phyloP scores from a whole-genome alignment of 495 filamentous ascomycete genomes.

The Lichenothelia convexa region DNA sequence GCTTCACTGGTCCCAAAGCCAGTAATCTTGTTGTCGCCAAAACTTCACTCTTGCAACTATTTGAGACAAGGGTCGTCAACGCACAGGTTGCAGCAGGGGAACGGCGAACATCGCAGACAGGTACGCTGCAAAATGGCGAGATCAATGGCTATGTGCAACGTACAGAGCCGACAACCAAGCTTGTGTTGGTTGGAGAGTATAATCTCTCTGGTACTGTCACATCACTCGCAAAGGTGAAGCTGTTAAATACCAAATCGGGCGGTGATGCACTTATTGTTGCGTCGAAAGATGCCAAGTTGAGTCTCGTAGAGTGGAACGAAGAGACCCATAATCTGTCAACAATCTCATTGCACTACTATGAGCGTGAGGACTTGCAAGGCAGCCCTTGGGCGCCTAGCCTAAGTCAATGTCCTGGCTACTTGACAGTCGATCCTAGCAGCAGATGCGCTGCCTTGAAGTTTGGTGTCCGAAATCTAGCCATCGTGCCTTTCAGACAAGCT shows the following conservation, averaged over 20 bases:
- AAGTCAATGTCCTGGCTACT: conserved; percentile 49
- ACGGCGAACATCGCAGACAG: conserved; percentile 2
- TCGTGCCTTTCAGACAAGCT: conserved; percentile 73
- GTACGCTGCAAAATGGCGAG: conserved; percentile 7
- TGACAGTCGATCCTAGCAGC: conserved; percentile 79
- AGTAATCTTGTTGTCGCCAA: conserved; percentile 77
- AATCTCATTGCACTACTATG: conserved; percentile 92
- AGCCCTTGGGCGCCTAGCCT: conserved; percentile 59
- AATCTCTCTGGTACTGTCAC: conserved; percentile 65
- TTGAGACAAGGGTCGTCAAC: conserved; percentile 28
- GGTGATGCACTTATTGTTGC: conserved; percentile 71
- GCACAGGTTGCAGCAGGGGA: conserved; percentile 21
- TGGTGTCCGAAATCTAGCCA: conserved; percentile 69
- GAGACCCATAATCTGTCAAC: conserved; percentile 59
- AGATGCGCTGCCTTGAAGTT: conserved; percentile 90
- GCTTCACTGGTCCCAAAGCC: conserved; percentile 55
- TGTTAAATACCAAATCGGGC: conserved; percentile 49
- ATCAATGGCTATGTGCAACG: conserved; percentile 25
- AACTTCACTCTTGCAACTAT: conserved; percentile 82
- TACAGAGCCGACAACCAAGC: conserved; percentile 46
- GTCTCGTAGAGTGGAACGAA: conserved; percentile 87
- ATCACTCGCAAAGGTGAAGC: conserved; percentile 58
- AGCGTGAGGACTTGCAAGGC: conserved; percentile 67
- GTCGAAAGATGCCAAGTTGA: conserved; percentile 78
- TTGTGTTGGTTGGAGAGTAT: conserved; percentile 77